These are phyloP conservation scores for Eustoma russellianum DNA, from an alignment of 257 asterid species.

Conservation along the genomic window DNA sequence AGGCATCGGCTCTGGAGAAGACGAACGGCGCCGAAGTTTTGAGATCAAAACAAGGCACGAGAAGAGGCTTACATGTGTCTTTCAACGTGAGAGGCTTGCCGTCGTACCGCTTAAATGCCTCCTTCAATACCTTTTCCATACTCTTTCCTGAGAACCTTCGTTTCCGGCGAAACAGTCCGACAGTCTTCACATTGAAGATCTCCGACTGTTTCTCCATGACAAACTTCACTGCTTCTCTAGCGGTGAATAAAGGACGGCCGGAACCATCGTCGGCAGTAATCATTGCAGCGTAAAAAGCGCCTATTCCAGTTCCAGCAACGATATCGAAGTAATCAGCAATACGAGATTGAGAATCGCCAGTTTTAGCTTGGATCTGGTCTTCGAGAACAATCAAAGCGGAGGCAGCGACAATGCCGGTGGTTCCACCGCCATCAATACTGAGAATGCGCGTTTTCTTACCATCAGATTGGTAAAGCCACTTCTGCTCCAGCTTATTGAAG, in stretches of 20 bases:
- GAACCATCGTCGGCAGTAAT: conserved; percentile 61
- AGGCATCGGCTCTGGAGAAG: conserved; percentile 92
- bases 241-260: conserved; percentile 66
- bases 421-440: conserved; percentile 87
- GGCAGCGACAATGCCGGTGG: conserved; percentile 49
- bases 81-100: conserved; percentile 50
- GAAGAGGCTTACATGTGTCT: conserved; percentile 84
- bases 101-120: conserved; percentile 48
- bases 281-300: conserved; percentile 77
- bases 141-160: conserved; percentile 44
- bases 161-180: conserved; percentile 44
- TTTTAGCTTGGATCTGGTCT: conserved; percentile 67
- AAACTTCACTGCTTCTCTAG: conserved; percentile 49
- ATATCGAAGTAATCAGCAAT: conserved; percentile 77
- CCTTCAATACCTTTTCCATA: conserved; percentile 58
- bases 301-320: conserved; percentile 77
- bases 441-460: conserved; percentile 69
- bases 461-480: conserved; percentile 76
- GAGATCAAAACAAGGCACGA: conserved; percentile 80
- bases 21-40: conserved; percentile 84
- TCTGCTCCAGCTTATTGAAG: conserved; percentile 83
- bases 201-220: conserved; percentile 33
- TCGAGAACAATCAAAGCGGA: conserved; percentile 63
- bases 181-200: conserved; percentile 29
- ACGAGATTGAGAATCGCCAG: conserved; percentile 56